A percentile compares a stretch with the other conserved stretches of the same genome.
These are phyloP conservation scores for Pisolithus tinctorius DNA, from an alignment of 768 basidiomycete species.

Conservation along the genomic window DNA sequence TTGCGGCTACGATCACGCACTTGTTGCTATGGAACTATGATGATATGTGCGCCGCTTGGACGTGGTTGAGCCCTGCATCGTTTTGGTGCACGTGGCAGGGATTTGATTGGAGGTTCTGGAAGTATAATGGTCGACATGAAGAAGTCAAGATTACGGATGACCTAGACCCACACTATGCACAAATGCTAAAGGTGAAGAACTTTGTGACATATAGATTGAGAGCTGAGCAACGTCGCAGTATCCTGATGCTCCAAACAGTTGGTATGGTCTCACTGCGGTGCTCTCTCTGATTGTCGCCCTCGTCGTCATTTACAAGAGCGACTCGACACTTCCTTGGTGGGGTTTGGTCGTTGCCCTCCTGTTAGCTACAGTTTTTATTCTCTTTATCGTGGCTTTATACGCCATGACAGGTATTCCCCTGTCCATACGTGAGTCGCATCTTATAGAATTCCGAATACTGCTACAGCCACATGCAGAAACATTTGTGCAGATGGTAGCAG, in stretches of 20 bases:
- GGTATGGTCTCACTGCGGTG: constrained; percentile 25
- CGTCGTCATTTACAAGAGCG: constrained; percentile 27
- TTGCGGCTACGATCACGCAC: constrained; percentile 45
- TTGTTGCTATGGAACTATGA: constrained; percentile 48
- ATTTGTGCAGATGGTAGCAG: constrained; percentile 32
- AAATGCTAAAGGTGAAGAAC: constrained; percentile 37
- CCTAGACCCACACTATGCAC: constrained; percentile 48
- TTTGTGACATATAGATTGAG: constrained; percentile 12
- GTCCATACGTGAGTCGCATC: constrained; percentile 13
- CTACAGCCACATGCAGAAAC: constrained; percentile 10
- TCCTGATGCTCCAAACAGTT: constrained; percentile 26
- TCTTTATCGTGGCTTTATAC: constrained; percentile 48
- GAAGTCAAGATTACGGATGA: constrained; percentile 27
- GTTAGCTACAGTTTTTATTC: constrained; percentile 41
- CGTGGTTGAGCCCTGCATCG: constrained; percentile 34
- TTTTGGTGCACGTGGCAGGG: constrained; percentile 26
- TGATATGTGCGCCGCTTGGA: constrained; percentile 41
- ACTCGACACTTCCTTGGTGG: constrained; percentile 57
- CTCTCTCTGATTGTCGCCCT: constrained; percentile 4
- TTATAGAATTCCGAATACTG: background rate
- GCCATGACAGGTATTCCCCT: constrained; percentile 36
- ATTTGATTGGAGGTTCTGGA: constrained; percentile 36
- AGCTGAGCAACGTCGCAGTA: constrained; percentile 17
- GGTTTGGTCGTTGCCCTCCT: constrained; percentile 47
- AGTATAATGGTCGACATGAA: constrained; percentile 8